Evolutionary conservation across 306 rosid species (phyloP).

Genomic region (Dalbergia cochinchinensis): DNA sequence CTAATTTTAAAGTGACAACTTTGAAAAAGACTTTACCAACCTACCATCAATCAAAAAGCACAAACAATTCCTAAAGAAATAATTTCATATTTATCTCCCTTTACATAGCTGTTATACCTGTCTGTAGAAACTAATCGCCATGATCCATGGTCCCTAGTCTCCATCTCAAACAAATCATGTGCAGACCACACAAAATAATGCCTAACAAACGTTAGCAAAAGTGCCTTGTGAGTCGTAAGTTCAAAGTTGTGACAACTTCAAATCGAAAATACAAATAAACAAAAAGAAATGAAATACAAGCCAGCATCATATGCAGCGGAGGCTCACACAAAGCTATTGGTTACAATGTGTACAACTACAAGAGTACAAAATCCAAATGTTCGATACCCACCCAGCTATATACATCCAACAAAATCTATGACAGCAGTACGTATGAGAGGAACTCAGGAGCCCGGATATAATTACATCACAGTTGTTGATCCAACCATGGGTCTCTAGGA

Average conservation of each 20-base stretch:
- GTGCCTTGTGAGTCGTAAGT: no score
- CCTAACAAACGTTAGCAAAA: no score
- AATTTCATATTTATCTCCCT: no score
- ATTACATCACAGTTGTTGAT: constrained; percentile 46
- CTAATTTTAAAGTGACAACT: no score
- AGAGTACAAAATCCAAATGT: background rate
- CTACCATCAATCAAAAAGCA: no score
- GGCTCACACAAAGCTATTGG: background rate
- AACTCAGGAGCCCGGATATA: background rate
- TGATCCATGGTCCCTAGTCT: no score
- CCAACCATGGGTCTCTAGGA: constrained; percentile 53
- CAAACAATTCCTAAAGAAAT: no score
- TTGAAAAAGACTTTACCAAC: no score
- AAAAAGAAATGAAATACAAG: background rate
- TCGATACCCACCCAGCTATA: constrained; percentile 15
- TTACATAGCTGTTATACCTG: no score
- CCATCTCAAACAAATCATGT: no score
- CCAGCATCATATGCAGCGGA: background rate
- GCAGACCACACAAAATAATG: no score
- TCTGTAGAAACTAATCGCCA: no score
- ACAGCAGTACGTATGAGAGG: background rate
- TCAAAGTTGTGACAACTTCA: background rate
- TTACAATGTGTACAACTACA: background rate
- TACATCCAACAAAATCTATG: constrained; percentile 19
- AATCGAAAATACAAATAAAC: background rate